Conservation (phyloP, 2,329 filamentous ascomycete genomes). For the Ambrosiella cleistominuta region DNA sequence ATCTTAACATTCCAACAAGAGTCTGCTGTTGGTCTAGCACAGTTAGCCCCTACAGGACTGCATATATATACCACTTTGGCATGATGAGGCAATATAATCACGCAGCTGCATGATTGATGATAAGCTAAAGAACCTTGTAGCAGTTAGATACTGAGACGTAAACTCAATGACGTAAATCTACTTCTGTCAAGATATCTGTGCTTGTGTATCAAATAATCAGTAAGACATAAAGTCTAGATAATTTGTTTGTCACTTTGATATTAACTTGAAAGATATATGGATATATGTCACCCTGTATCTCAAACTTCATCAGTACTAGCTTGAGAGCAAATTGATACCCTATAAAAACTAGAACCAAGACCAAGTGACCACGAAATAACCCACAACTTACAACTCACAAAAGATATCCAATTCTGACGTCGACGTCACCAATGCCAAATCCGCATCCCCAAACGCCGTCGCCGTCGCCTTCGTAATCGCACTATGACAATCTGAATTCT, state of each 20-base stretch:
- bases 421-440: conserved; percentile 21
- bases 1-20: too few species aligned
- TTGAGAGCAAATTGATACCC: too few species aligned
- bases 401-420: conserved; percentile 29
- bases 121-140: too few species aligned
- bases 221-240: neutral
- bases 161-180: too few species aligned
- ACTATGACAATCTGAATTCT: conserved; percentile 25
- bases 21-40: too few species aligned
- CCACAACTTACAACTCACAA: conserved; percentile 22
- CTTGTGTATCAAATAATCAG: neutral
- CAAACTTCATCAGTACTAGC: too few species aligned
- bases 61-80: too few species aligned
- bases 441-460: conserved; percentile 13
- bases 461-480: conserved; percentile 12
- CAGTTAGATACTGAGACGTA: too few species aligned
- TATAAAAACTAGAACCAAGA: neutral
- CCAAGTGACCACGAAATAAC: neutral
- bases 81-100: too few species aligned
- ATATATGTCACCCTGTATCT: neutral
- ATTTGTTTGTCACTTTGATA: neutral
- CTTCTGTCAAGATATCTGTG: too few species aligned
- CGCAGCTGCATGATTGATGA: too few species aligned
- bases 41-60: too few species aligned
- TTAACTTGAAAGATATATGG: neutral